Base-by-base conservation (phyloP, 1,139 yeast genomes). In the Hansenula anomala region DNA sequence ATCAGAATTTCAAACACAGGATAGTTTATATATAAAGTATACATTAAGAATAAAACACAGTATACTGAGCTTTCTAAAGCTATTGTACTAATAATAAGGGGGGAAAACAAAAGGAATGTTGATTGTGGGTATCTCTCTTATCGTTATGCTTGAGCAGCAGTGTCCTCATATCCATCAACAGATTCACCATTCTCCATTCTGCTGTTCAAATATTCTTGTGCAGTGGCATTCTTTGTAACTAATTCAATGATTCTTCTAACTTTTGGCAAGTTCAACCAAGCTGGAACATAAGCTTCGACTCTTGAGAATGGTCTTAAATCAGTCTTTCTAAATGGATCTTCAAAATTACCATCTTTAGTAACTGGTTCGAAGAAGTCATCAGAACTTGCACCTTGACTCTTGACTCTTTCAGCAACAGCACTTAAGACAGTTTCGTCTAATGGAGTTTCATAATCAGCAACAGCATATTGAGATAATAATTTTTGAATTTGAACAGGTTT, bases 281-380 rank as follows among this genome's bases (percentile, higher is more conserved):
- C 94, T 30, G 99, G 99, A 45, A 94, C 95, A 57, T 90, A 92
- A 2, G 97, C 95, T 64, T 92, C 97, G 37, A 94, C 90, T 58
- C 89, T 77, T 41, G 87, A 79, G 62, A 92, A 81, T 40, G 88
- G 90, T 54, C 98, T 77, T 36, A 94, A 82, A 44, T 78, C 85
- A 41, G 88, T 84, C 45, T 80, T 75, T 67, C 95, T 88, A 62
- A 90, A 92, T 47, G 94, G 94, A 66, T 84, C 94, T 43, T 80
- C 80, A 57, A 84, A 83, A 53, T 94, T 90, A 3, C 96, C 96
- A 48, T 81, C 63, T 42, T 71, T 74, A 42, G 68, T 73, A 11
- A 73, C 63, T 10, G 90, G 81, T 37, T 66, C 60, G 59, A 83
- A 80, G 58, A 80, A 79, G 46, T 82, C 90, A 46, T 78, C 83